Base-by-base conservation (phyloP, 2,329 filamentous ascomycete genomes). In the Dendrostoma leiphaemia region DNA sequence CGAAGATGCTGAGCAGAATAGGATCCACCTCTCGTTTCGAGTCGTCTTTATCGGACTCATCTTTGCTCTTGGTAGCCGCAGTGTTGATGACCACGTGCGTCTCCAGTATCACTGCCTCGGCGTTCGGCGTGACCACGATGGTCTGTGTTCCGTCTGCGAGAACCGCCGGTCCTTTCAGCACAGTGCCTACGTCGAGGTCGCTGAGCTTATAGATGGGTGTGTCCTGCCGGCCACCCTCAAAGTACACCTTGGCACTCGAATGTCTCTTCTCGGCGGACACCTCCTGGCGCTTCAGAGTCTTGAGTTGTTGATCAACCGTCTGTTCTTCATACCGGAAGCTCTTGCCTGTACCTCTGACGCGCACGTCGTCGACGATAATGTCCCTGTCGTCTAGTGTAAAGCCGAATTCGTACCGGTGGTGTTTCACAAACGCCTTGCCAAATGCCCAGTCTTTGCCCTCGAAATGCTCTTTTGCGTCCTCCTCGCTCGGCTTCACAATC, bases 81-180 rank as follows among this genome's bases (percentile, higher is more conserved):
- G 94, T 81, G 60, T 96, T 91, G 65, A 97, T 92, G 6, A 97
- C 81, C 7, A 97, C 90, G 63, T 96, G 93, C 0, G 91, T 96
- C 59, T 90, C 80, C 17, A 96, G 85, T 29, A 96, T 78, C 23
- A 91, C 72, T 0, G 92, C 93, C 21, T 84, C 83, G 2, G 91
- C 83, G 28, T 82, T 82, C 0, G 92, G 93, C 0, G 90, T 89
- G 3, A 97, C 85, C 0, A 97, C 90, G 59, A 97, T 94, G 0
- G 93, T 97, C 70, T 97, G 93, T 1, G 89, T 92, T 8, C 88
- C 88, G 65, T 93, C 92, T 2, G 90, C 90, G 54, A 96, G 80
- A 71, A 96, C 90, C 0, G 91, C 91, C 1, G 92, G 92, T 0
- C 92, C 92, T 46, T 79, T 75, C 51, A 96, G 76, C 19, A 84